phyloP scores from a whole-genome alignment of 2,329 filamentous ascomycete species.

The Penicillium sp. region DNA sequence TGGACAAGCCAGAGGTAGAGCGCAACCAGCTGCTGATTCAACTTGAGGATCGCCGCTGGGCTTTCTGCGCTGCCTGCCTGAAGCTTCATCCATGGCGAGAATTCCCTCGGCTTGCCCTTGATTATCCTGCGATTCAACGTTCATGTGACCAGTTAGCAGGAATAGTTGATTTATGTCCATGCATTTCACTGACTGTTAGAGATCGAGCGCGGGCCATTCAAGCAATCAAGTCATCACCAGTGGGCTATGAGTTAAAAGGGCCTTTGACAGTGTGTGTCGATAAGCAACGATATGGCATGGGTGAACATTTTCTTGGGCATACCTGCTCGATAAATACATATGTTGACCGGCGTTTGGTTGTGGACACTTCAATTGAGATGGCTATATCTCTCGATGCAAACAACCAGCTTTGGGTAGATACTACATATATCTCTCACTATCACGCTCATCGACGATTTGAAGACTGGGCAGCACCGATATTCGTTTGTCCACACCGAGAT shows the following conservation, averaged over 20 bases:
- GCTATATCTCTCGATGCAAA: neutral
- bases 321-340: neutral
- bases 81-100: neutral
- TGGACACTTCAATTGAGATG: neutral
- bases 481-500: conserved; percentile 1
- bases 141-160: neutral
- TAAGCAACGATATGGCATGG: neutral
- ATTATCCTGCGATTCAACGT: neutral
- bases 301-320: neutral
- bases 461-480: conserved; percentile 2
- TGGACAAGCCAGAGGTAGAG: neutral
- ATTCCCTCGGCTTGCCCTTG: neutral
- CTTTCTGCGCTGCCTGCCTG: neutral
- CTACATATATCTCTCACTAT: neutral
- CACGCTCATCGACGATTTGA: neutral
- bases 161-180: conserved; percentile 1
- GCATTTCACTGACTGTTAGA: neutral
- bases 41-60: conserved; percentile 3
- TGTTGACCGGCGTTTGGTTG: neutral
- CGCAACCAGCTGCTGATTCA: neutral
- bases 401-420: neutral
- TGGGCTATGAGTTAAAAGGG: neutral
- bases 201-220: neutral
- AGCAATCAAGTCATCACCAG: neutral
- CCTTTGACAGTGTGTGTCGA: neutral